Evolutionary conservation across 1,284 basidiomycete species (phyloP).

Genomic region (Sporisorium sorghi): DNA sequence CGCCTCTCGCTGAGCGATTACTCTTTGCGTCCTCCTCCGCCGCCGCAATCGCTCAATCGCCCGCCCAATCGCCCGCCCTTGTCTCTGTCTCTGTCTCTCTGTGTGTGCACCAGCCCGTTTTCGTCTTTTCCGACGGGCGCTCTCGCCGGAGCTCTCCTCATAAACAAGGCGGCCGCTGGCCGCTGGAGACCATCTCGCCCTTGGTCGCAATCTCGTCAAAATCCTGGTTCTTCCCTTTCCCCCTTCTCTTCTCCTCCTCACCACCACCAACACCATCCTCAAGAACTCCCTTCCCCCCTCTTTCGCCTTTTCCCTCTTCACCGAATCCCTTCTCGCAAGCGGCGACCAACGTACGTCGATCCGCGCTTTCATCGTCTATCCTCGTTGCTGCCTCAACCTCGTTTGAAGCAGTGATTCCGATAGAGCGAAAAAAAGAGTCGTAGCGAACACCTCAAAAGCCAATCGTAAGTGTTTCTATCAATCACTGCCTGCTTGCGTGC

Average conservation of each 20-base stretch:
- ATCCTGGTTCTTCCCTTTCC: background rate
- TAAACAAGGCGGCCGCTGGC: conserved; percentile 33
- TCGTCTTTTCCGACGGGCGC: conserved; percentile 4
- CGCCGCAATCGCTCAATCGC: conserved; percentile 19
- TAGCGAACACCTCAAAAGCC: too few species aligned
- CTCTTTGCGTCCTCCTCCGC: background rate
- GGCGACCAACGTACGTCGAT: conserved; percentile 32
- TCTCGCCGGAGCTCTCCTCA: conserved; percentile 24
- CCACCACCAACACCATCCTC: conserved; percentile 46
- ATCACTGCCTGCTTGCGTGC: too few species aligned
- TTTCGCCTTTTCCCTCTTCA: background rate
- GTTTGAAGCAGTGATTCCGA: conserved; percentile 23
- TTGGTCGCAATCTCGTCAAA: conserved; percentile 10
- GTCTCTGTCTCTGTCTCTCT: too few species aligned
- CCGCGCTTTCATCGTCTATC: conserved; percentile 23
- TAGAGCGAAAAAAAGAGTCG: conserved; percentile 20
- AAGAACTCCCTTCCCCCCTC: conserved; percentile 20
- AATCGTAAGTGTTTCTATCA: conserved; percentile 19
- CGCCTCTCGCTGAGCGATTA: background rate
- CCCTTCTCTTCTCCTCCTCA: conserved; percentile 11
- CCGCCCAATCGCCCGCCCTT: too few species aligned
- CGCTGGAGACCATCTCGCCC: background rate
- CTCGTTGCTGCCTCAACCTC: conserved; percentile 21
- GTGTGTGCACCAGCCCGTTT: conserved; percentile 4
- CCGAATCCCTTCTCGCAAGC: conserved; percentile 16